Evolutionary conservation across 2,329 filamentous ascomycete species (phyloP).

Genomic region (Falciphora oryzae): DNA sequence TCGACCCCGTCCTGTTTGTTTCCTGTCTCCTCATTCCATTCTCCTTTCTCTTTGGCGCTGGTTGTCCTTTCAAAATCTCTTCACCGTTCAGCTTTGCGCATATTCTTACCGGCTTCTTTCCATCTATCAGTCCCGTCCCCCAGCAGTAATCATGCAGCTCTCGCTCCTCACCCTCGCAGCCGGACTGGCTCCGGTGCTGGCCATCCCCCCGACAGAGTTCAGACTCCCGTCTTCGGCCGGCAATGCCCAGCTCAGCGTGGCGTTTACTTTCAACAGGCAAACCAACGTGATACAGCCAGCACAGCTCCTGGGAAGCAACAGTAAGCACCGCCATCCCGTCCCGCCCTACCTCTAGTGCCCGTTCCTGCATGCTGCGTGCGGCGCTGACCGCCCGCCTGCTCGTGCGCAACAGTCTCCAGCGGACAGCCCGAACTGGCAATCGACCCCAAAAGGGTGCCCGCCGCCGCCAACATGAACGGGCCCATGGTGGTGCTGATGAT

Average conservation of each 20-base stretch:
- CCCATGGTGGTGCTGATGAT: slow-evolving; percentile 11
- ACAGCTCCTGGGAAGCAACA: slow-evolving; percentile 5
- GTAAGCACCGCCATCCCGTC: not conserved
- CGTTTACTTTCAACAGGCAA: slow-evolving; percentile 10
- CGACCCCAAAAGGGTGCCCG: slow-evolving; percentile 5
- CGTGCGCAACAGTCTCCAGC: slow-evolving; percentile 11
- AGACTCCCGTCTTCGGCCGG: slow-evolving; percentile 10
- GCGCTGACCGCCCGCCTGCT: not conserved
- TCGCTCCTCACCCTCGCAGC: slow-evolving; percentile 7
- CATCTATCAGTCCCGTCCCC: no score
- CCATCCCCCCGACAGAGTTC: slow-evolving; percentile 13
- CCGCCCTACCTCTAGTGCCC: not conserved
- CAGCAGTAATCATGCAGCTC: not conserved
- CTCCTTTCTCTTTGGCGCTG: not conserved
- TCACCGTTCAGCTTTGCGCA: not conserved
- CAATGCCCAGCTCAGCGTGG: slow-evolving; percentile 11
- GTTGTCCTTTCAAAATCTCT: not conserved
- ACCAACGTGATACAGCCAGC: slow-evolving; percentile 9
- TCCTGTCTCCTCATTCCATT: not conserved
- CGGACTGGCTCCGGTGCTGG: slow-evolving; percentile 11
- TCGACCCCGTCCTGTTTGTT: not conserved
- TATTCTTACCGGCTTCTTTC: not conserved
- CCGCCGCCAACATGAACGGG: slow-evolving; percentile 9
- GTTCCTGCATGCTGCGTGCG: not conserved
- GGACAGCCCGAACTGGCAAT: slow-evolving; percentile 9